Evolutionary conservation across 305 asterid genomes (phyloP).

Genomic region (Lippia alba): DNA sequence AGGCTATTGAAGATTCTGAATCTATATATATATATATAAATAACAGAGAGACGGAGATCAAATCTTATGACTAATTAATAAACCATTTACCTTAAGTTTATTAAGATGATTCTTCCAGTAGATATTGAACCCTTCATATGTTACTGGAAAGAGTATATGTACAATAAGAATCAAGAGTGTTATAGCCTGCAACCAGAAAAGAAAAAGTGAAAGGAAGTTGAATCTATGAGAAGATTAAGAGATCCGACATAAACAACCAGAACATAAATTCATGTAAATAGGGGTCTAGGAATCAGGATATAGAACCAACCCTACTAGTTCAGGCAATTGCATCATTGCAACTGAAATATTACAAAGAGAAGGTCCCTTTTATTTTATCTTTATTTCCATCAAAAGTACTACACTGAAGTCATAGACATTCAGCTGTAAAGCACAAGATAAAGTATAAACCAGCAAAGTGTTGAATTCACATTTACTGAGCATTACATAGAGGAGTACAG

Average conservation of each 20-base stretch:
- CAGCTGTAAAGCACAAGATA: no score
- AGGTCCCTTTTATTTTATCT: neutral
- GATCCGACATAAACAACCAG: constrained; percentile 27
- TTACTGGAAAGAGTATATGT: constrained; percentile 75
- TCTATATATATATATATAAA: no score
- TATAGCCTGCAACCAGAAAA: constrained; percentile 54
- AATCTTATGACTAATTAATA: constrained; percentile 23
- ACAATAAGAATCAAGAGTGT: constrained; percentile 73
- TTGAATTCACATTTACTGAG: neutral
- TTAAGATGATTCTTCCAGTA: constrained; percentile 74
- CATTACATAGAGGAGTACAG: neutral
- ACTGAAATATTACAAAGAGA: neutral
- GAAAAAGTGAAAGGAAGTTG: constrained; percentile 16
- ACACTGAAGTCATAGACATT: no score
- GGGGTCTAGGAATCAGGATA: neutral
- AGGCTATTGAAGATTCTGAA: constrained; percentile 28
- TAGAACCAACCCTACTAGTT: neutral
- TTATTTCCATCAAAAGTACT: no score
- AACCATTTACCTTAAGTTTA: constrained; percentile 70
- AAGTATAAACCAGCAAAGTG: neutral
- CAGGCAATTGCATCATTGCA: neutral
- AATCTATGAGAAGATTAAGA: constrained; percentile 15
- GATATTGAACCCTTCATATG: constrained; percentile 76
- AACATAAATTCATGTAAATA: constrained; percentile 1
- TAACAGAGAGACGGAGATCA: constrained; percentile 22